Evolutionary conservation across 108 stramenopile genomes (phyloP), one percentile per base, ranked within the genome.

Genomic region (Skeletonema tropicum): DNA sequence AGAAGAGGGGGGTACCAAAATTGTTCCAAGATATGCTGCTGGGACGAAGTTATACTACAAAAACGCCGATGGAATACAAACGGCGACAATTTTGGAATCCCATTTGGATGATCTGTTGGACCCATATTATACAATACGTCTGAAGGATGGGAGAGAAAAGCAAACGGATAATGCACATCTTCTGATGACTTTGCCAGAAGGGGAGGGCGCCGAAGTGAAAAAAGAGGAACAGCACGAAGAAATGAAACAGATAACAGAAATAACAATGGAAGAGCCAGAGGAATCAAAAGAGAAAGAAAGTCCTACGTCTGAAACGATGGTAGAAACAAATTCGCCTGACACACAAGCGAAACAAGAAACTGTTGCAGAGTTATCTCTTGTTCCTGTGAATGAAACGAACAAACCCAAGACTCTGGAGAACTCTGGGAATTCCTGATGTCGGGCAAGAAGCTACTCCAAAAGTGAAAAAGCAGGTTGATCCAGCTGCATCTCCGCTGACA

Each of bases 151-250:
- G 66, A 74, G 65, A 39, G 85, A 86, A 66, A 86, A 86, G 65
- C 85, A 86, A 79, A 86, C 85, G 14, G 81, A 82, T 60, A 82
- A 82, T 70, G 74, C 81, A 1, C 81, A 82, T 48, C 58, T 82
- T 25, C 42, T 48, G 17, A 19, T 80, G n/a, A 68, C 23, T 55
- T 25, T 21, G 52, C 42, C 42, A 5, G 52, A 23, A 23, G 52
- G 52, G 52, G 9, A 2, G 19, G 23, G 5, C 0, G 52, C 7
- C 8, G 52, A 55, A 58, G 38, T 46, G 35, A 67, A 63, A 29
- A 62, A 10, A 5, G 67, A 68, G 14, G 58, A 59, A 21, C 14
- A 57, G 12, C 42, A 45, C 3, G 52, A 65, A 41, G 57, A 59
- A 21, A 66, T 25, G 38, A 23, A 58, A 19, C 26, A 29, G 0